phyloP scores from a whole-genome alignment of 495 filamentous ascomycete genomes.

The Penicillium egyptiacum region DNA sequence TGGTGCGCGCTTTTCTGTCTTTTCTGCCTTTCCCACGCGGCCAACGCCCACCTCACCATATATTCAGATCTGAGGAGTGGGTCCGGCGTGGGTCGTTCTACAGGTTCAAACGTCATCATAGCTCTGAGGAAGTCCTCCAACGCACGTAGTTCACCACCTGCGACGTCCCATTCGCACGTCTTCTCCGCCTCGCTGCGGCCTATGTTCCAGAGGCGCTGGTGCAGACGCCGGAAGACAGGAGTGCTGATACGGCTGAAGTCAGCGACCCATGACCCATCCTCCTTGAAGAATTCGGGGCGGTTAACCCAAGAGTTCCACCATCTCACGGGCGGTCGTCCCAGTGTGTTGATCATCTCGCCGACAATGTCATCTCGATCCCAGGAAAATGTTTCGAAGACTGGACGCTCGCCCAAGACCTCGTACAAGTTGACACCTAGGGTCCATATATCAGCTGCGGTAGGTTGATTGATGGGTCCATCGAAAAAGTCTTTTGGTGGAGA shows the following conservation, averaged over 20 bases:
- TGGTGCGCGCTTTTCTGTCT: constrained; percentile 2
- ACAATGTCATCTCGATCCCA: constrained; percentile 30
- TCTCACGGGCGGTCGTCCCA: constrained; percentile 26
- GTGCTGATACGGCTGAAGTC: constrained; percentile 26
- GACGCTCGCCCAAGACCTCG: constrained; percentile 30
- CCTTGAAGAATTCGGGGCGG: constrained; percentile 24
- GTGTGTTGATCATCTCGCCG: constrained; percentile 29
- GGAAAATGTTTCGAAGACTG: constrained; percentile 32
- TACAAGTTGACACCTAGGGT: constrained; percentile 33
- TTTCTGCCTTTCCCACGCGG: constrained; percentile 23
- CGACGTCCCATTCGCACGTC: constrained; percentile 33
- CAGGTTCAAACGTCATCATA: constrained; percentile 38
- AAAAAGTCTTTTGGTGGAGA: constrained; percentile 31
- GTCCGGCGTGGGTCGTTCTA: constrained; percentile 33
- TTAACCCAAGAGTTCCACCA: constrained; percentile 31
- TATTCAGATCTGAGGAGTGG: constrained; percentile 26
- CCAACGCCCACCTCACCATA: constrained; percentile 27
- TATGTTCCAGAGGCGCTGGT: constrained; percentile 32
- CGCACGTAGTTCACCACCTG: constrained; percentile 27
- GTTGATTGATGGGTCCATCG: constrained; percentile 23
- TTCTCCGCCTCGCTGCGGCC: constrained; percentile 30
- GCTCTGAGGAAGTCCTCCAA: constrained; percentile 36
- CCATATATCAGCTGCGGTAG: constrained; percentile 34
- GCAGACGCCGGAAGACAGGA: constrained; percentile 26
- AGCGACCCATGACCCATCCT: constrained; percentile 27